phyloP scores from a whole-genome alignment of 2,329 filamentous ascomycete species.

The Aspergillus luchuensis region DNA sequence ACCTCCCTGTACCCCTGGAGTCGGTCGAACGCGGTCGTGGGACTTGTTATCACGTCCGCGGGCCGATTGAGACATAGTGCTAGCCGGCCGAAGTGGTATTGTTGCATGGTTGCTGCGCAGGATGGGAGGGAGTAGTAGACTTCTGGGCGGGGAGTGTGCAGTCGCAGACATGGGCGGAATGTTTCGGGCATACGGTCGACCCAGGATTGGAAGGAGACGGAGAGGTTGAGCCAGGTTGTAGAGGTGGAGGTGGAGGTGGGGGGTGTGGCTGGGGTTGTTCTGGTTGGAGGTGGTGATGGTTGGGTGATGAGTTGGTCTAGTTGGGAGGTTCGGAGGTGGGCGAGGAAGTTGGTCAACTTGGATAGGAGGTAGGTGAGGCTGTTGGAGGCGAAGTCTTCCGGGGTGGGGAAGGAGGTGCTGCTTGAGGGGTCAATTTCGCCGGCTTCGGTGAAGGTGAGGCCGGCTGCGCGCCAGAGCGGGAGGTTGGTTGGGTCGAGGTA shows the following conservation, averaged over 20 bases:
- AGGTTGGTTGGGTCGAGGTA: slow-evolving; percentile 61
- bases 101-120: slow-evolving; percentile 65
- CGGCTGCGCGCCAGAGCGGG: slow-evolving; percentile 62
- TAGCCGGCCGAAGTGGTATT: slow-evolving; percentile 66
- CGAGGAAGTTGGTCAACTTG: slow-evolving; percentile 65
- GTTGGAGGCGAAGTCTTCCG: slow-evolving; percentile 64
- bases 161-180: slow-evolving; percentile 57
- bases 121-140: slow-evolving; percentile 64
- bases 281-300: slow-evolving; percentile 13
- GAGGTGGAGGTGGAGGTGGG: slow-evolving; percentile 40
- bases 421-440: slow-evolving; percentile 47
- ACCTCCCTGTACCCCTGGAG: slow-evolving; percentile 60
- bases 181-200: slow-evolving; percentile 58
- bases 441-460: slow-evolving; percentile 56
- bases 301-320: slow-evolving; percentile 31
- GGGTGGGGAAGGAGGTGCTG: slow-evolving; percentile 38
- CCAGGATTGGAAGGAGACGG: slow-evolving; percentile 60
- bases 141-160: slow-evolving; percentile 48
- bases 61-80: slow-evolving; percentile 63
- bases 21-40: slow-evolving; percentile 56
- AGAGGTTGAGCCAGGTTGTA: slow-evolving; percentile 56
- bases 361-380: slow-evolving; percentile 63
- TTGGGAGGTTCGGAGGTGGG: slow-evolving; percentile 56
- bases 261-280: slow-evolving; percentile 35
- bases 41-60: slow-evolving; percentile 55